A percentile compares a stretch with the other conserved stretches of the same genome.
Evolutionary conservation across 225 moss, liverwort and hornwort species (phyloP).

Genomic region (Straminergon stramineum): DNA sequence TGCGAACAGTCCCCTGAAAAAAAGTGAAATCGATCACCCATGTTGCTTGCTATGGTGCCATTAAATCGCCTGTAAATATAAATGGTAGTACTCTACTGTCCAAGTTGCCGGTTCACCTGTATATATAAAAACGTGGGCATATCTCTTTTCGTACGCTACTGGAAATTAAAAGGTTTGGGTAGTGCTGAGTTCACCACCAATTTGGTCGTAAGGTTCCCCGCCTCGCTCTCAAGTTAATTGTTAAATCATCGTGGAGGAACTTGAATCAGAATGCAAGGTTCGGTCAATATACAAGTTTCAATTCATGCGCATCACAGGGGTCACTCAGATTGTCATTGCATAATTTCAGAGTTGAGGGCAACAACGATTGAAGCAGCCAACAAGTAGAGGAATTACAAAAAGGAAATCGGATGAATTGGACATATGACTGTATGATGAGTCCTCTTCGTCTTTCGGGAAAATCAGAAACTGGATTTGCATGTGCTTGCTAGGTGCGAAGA

Average conservation of each 20-base stretch:
- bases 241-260: not conserved
- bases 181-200: not conserved
- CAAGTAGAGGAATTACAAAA: no score
- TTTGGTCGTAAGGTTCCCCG: not conserved
- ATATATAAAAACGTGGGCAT: not conserved
- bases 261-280: not conserved
- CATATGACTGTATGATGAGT: no score
- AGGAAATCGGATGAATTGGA: no score
- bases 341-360: no score
- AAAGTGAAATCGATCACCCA: not conserved
- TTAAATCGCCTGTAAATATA: not conserved
- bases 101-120: not conserved
- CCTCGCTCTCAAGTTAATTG: not conserved
- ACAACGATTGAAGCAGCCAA: no score
- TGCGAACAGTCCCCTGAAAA: not conserved
- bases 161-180: not conserved
- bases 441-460: no score
- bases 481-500: no score
- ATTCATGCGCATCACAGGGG: no score
- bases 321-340: no score
- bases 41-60: not conserved
- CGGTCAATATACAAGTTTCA: no score
- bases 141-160: not conserved
- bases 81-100: not conserved
- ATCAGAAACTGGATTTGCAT: no score